Evolutionary conservation across 495 filamentous ascomycete species (phyloP), one percentile per base, ranked within the genome.

Genomic region (Endocarpon pusillum): DNA sequence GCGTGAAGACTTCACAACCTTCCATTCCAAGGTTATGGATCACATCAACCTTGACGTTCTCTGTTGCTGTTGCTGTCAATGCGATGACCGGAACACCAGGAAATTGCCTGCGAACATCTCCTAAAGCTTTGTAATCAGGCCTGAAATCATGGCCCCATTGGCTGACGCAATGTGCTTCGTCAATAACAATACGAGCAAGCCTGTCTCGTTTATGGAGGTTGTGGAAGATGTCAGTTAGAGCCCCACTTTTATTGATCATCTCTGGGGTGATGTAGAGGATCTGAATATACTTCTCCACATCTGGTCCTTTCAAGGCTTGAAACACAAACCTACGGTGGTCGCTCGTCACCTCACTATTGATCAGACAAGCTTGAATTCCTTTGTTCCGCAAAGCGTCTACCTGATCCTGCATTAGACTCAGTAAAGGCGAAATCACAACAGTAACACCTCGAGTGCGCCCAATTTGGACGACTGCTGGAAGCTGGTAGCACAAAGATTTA

Each of bases 101-200:
- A 39, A 84, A 77, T 33, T 63, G 66, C 2, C 58, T 37, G 16
- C 85, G 67, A 28, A 94, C 52, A 30, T 68, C 61, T 14, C 85
- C 83, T 1, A 99, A 62, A 21, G 72, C 61, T 48, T 92, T 92
- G 55, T 99, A 99, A 52, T 96, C 91, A 0, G 86, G 87, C 19
- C 91, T 78, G 49, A 99, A 99, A 51, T 99, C 89, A 45, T 99
- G 89, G 9, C 89, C 89, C 89, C 89, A 99, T 53, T 96, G 83
- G 53, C 87, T 94, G 16, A 99, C 87, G 51, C 89, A 99, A 50
- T 99, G 89, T 11, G 89, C 89, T 53, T 99, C 89, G 41, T 99
- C 89, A 31, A 99, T 89, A 21, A 96, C 91, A 33, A 99, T 71
- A 22, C 89, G 72, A 7, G 89, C 89, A 9, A 99, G 69, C 38